Evolutionary conservation across 2,329 filamentous ascomycete species (phyloP).

Genomic region (Chaetoscypha palmicola): DNA sequence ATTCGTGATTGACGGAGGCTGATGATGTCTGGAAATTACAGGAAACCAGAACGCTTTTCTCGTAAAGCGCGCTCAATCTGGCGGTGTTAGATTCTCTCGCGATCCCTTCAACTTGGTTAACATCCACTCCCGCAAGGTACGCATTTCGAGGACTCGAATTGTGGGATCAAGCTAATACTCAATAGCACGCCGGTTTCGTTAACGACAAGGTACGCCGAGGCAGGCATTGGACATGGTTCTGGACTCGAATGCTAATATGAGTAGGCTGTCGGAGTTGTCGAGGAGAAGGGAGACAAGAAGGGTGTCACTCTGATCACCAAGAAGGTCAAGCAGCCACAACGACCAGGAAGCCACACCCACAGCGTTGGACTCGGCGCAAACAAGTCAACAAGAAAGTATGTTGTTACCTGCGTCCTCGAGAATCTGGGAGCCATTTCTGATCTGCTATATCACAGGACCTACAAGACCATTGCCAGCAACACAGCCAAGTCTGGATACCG

Average conservation of each 20-base stretch:
- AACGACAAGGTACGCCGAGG: constrained; percentile 72
- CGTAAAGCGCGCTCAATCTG: constrained; percentile 76
- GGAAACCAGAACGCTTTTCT: constrained; percentile 85
- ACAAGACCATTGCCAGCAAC: constrained; percentile 77
- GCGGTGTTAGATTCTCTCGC: constrained; percentile 83
- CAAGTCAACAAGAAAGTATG: constrained; percentile 76
- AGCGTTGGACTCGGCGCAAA: constrained; percentile 63
- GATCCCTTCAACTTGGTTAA: constrained; percentile 92
- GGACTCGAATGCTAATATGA: too few species aligned
- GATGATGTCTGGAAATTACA: constrained; percentile 35
- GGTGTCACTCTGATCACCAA: constrained; percentile 78
- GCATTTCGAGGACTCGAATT: constrained; percentile 16
- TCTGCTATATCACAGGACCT: constrained; percentile 54
- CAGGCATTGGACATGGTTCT: constrained; percentile 4
- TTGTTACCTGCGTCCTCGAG: constrained; percentile 21
- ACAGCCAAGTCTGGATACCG: constrained; percentile 84
- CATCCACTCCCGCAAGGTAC: constrained; percentile 84
- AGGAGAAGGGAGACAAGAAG: constrained; percentile 60
- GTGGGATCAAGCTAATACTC: constrained; percentile 15
- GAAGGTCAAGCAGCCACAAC: constrained; percentile 64
- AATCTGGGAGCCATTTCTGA: constrained; percentile 8
- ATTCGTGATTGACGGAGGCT: constrained; percentile 7
- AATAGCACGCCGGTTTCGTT: constrained; percentile 81
- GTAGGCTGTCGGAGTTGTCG: constrained; percentile 72
- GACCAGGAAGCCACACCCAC: constrained; percentile 62